These are phyloP conservation scores for Sabuloglossum arenarium DNA, from an alignment of 495 filamentous ascomycete species.

Conservation along the genomic window DNA sequence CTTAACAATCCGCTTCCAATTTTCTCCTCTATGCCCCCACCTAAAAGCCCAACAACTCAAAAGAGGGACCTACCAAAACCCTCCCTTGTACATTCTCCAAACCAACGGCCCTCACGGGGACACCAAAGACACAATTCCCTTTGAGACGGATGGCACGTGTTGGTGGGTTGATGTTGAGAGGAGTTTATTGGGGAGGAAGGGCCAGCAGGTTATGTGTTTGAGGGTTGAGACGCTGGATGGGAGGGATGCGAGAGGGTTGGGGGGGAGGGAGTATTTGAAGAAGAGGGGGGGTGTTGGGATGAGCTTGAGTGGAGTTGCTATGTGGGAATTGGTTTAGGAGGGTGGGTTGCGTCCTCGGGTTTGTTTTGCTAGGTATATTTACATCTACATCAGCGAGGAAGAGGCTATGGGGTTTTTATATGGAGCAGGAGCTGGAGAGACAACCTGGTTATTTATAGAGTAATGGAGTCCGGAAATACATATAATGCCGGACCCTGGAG, in stretches of 20 bases:
- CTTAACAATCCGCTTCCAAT: slow-evolving; percentile 47
- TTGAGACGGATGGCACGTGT: slow-evolving; percentile 42
- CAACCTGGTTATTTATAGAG: too few species aligned
- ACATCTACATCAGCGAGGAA: too few species aligned
- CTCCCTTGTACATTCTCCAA: slow-evolving; percentile 42
- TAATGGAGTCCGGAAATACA: too few species aligned
- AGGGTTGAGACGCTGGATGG: slow-evolving; percentile 43
- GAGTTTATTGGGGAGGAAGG: slow-evolving; percentile 41
- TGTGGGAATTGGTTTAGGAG: slow-evolving; percentile 48
- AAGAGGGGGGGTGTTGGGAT: slow-evolving; percentile 38
- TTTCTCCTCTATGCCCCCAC: slow-evolving; percentile 53
- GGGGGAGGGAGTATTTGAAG: slow-evolving; percentile 43
- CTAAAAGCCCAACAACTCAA: too few species aligned
- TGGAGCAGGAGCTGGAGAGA: too few species aligned
- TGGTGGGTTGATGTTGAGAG: slow-evolving; percentile 58
- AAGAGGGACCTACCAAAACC: too few species aligned
- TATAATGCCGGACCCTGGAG: too few species aligned
- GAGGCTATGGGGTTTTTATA: too few species aligned
- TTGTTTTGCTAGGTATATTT: too few species aligned
- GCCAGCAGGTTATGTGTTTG: slow-evolving; percentile 40
- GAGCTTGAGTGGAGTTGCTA: slow-evolving; percentile 36
- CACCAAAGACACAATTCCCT: slow-evolving; percentile 36
- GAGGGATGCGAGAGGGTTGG: slow-evolving; percentile 32
- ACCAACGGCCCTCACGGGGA: slow-evolving; percentile 45
- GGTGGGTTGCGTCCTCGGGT: too few species aligned